These are phyloP conservation scores for Punica granatum DNA, from an alignment of 345 rosid genomes.

Conservation along the genomic window DNA sequence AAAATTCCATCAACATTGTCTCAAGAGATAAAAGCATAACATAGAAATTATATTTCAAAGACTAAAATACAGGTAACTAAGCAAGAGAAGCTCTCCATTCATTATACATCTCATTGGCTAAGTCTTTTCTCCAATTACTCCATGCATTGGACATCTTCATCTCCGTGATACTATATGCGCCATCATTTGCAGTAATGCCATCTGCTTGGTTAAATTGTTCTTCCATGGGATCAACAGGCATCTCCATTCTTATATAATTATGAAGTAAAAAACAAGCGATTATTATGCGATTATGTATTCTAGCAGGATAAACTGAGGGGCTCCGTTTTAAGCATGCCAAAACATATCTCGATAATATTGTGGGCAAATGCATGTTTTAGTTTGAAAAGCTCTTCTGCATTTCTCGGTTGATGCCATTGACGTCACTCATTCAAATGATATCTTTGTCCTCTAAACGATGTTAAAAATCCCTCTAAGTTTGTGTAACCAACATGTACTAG, in stretches of 20 bases:
- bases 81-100: no score
- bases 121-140: not conserved
- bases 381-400: conserved; percentile 5
- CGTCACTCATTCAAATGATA: conserved; percentile 12
- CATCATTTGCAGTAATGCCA: not conserved
- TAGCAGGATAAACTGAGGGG: not conserved
- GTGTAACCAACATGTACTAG: conserved; percentile 8
- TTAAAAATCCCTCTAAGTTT: conserved; percentile 9
- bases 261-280: not conserved
- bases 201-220: not conserved
- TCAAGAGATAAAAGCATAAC: no score
- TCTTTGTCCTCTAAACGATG: conserved; percentile 5
- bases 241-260: not conserved
- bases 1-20: no score
- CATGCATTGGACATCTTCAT: not conserved
- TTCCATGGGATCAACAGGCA: conserved; percentile 1
- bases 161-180: not conserved
- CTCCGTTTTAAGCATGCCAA: conserved; percentile 2
- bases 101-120: not conserved
- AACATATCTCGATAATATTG: conserved; percentile 1
- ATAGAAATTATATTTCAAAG: no score
- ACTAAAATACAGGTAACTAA: no score
- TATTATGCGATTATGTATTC: not conserved
- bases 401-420: no score
- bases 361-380: conserved; percentile 1